Evolutionary conservation across 2,329 filamentous ascomycete species (phyloP).

Genomic region (Penicillium sp.): DNA sequence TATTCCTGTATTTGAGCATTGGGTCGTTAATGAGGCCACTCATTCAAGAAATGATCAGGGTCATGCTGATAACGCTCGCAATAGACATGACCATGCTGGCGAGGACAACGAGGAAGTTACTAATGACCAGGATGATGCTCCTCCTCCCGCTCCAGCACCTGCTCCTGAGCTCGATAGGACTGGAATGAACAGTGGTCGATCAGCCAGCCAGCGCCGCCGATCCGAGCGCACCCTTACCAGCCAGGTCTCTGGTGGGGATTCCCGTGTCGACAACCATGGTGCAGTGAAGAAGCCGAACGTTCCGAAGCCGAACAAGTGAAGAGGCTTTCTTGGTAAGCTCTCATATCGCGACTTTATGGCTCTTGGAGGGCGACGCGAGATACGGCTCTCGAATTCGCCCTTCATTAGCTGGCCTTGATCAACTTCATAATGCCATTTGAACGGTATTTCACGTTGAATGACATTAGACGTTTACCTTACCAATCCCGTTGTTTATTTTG

Average conservation of each 20-base stretch:
- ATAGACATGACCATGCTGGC: background rate
- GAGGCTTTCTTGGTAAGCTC: background rate
- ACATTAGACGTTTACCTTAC: too few relatives aligned
- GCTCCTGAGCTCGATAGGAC: background rate
- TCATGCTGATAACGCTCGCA: background rate
- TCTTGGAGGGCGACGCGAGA: background rate
- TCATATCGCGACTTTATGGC: background rate
- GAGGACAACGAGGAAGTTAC: background rate
- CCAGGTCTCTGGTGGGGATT: background rate
- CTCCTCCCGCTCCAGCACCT: too few relatives aligned
- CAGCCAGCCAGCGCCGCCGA: constrained; percentile 8
- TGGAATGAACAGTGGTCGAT: constrained; percentile 9
- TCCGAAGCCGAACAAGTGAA: background rate
- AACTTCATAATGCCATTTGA: background rate
- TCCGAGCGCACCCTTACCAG: constrained; percentile 2
- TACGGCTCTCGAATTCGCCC: background rate
- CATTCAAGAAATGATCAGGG: background rate
- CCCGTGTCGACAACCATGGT: background rate
- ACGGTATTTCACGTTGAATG: too few relatives aligned
- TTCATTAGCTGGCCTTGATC: background rate
- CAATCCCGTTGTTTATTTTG: background rate
- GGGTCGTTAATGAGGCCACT: constrained; percentile 8
- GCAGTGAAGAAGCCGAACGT: constrained; percentile 6
- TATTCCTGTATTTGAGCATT: constrained; percentile 31
- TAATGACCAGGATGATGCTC: background rate